These are phyloP conservation scores for Globisporangium lucens DNA, from an alignment of 352 stramenopile genomes.

Conservation along the genomic window DNA sequence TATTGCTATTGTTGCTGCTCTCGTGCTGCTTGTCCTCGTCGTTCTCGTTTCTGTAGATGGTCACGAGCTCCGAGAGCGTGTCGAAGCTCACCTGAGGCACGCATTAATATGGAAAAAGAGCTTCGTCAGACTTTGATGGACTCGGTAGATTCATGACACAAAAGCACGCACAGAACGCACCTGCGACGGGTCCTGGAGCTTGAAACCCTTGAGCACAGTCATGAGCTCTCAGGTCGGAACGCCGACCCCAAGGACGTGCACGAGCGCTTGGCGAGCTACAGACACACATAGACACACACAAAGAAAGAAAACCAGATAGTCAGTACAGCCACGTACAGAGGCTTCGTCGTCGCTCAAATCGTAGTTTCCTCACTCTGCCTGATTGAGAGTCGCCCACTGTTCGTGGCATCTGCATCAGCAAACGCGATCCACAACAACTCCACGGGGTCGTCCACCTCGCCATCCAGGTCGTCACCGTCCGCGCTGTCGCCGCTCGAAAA, in stretches of 20 bases:
- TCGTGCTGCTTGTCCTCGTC: background rate
- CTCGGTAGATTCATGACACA: background rate
- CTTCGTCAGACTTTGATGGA: background rate
- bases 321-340: too few species aligned
- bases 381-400: constrained; percentile 39
- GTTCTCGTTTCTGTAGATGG: constrained; percentile 23
- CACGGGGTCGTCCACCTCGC: constrained; percentile 58
- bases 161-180: constrained; percentile 18
- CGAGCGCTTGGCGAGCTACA: constrained; percentile 56
- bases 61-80: constrained; percentile 49
- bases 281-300: constrained; percentile 7
- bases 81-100: constrained; percentile 54
- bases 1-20: background rate
- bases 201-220: constrained; percentile 26
- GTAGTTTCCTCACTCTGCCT: constrained; percentile 44
- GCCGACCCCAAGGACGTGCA: constrained; percentile 56
- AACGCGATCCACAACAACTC: constrained; percentile 70
- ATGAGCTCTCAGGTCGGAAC: constrained; percentile 43
- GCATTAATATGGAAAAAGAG: background rate
- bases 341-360: background rate
- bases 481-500: constrained; percentile 45
- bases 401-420: constrained; percentile 36
- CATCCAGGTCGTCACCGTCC: constrained; percentile 28
- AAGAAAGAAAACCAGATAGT: background rate
- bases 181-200: constrained; percentile 33